Base-by-base conservation (phyloP, 2,329 filamentous ascomycete genomes). In the Calonectria montana region DNA sequence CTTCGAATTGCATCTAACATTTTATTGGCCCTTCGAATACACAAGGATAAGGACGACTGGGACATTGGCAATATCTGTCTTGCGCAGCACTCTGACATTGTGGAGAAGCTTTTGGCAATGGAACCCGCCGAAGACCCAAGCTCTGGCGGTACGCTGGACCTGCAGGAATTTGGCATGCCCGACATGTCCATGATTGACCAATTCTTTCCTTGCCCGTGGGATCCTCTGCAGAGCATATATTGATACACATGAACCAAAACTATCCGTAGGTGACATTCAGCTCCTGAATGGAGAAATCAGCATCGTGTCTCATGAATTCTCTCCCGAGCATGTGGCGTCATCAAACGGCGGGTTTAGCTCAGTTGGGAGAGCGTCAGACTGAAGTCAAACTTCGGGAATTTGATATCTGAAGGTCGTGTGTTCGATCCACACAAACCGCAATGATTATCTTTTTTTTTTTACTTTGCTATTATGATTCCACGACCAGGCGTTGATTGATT, bases 61-160 rank as follows among this genome's bases (percentile, higher is more conserved):
- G 88, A 90, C 69, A 77, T 90, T 0, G 87, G 83, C 0, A 87
- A 89, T 57, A 82, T 87, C 5, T 89, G 87, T 69, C 78, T 90
- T 1, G 82, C 83, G 0, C 86, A 88, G 61, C 86, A 88, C 72
- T 79, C 81, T 5, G 86, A 88, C 8, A 77, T 88, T 12, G 81
- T 89, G 0, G 85, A 88, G 35, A 88, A 84, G 74, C 77, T 87
- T 2, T 71, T 83, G 8, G 76, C 79, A 6, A 79, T 82, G 53
- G 76, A 73, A 3, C 76, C 77, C 18, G 72, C 76, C 4, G 72
- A 79, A 21, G 78, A 79, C 13, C 69, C 55, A 12, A 70, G 63
- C 3, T 43, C 62, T 7, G 75, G 74, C 8, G 74, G 71, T 8
- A 39, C 71, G 23, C 69, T 73, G 3, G 75, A 79, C 21, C 65